Evolutionary conservation across 495 filamentous ascomycete species (phyloP).

Genomic region (Pseudoneurospora amorphoporcata): DNA sequence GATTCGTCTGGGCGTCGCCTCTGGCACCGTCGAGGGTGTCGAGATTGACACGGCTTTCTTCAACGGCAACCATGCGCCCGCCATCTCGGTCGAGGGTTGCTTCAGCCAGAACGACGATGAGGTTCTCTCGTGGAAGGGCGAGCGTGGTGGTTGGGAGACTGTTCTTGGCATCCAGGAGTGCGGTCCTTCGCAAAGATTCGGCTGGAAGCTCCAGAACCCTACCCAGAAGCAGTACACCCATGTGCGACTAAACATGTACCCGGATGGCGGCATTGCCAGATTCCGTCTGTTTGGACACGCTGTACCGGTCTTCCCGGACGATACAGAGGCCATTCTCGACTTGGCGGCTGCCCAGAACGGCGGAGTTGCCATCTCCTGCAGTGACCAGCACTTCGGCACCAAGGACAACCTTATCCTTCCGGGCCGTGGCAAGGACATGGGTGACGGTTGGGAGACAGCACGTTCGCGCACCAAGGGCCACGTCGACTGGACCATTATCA

Average conservation of each 20-base stretch:
- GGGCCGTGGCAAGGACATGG: slow-evolving; percentile 82
- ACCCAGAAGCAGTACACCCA: slow-evolving; percentile 67
- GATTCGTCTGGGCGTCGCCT: slow-evolving; percentile 67
- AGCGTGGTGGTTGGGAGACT: slow-evolving; percentile 54
- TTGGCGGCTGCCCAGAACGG: slow-evolving; percentile 76
- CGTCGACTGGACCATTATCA: slow-evolving; percentile 76
- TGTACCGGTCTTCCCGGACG: slow-evolving; percentile 57
- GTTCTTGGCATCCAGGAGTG: slow-evolving; percentile 62
- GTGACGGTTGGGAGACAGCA: slow-evolving; percentile 90
- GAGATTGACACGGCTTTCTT: slow-evolving; percentile 87
- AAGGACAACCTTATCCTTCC: slow-evolving; percentile 77
- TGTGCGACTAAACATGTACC: slow-evolving; percentile 80
- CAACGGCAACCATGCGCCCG: slow-evolving; percentile 77
- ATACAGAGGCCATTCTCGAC: slow-evolving; percentile 58
- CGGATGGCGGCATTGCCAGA: slow-evolving; percentile 86
- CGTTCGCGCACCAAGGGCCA: slow-evolving; percentile 67
- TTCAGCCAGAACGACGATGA: slow-evolving; percentile 51
- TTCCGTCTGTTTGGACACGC: slow-evolving; percentile 74
- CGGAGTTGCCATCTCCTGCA: slow-evolving; percentile 63
- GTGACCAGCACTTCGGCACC: slow-evolving; percentile 78
- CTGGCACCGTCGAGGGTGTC: slow-evolving; percentile 63
- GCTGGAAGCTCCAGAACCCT: slow-evolving; percentile 57
- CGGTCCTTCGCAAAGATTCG: slow-evolving; percentile 66
- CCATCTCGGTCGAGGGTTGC: slow-evolving; percentile 70
- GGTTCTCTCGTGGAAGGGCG: slow-evolving; percentile 48